Evolutionary conservation across 768 basidiomycete species (phyloP), one percentile per base, ranked within the genome.

Genomic region (Suillus cothurnatus): DNA sequence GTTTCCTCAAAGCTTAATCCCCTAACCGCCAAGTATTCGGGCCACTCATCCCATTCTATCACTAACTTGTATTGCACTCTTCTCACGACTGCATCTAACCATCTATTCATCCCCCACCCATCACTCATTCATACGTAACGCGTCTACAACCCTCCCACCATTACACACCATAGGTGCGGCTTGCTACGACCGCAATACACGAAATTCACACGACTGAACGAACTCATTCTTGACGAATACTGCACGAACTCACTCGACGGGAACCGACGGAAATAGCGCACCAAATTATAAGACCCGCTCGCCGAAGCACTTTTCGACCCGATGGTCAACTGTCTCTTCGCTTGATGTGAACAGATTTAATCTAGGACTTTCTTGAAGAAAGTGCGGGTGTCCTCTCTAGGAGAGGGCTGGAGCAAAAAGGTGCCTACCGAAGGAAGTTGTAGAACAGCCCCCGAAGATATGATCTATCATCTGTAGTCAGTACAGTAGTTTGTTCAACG

Each of bases 201-300:
- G 72, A 77, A 41, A 64, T 28, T 45, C 23, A 68, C 55, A 78
- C 71, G 74, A 77, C 69, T 67, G 70, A 76, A 67, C 68, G 74
- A 77, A 73, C 62, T 58, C 64, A 76, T 77, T 79, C 76, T 78
- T 74, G 77, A 77, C 73, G 74, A 77, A 76, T 70, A 65, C 39
- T 74, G 59, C 19, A 77, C 67, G 72, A 77, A 68, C 64, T 71
- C 72, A 72, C 61, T 59, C 74, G 63, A 76, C 67, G 67, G 74
- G 74, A 68, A 68, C 68, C 72, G 70, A 69, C 72, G 74, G 67
- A 61, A 61, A 63, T 62, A 64, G 64, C 47, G 31, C 64, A 63
- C 71, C 71, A 64, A 71, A 61, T 65, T 68, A 67, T 61, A 67
- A 67, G 31, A 60, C 68, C 70, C 71, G 62, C 68, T 67, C 69